phyloP scores from a whole-genome alignment of 441 rosid species.

The Rhodomyrtus psidioides region DNA sequence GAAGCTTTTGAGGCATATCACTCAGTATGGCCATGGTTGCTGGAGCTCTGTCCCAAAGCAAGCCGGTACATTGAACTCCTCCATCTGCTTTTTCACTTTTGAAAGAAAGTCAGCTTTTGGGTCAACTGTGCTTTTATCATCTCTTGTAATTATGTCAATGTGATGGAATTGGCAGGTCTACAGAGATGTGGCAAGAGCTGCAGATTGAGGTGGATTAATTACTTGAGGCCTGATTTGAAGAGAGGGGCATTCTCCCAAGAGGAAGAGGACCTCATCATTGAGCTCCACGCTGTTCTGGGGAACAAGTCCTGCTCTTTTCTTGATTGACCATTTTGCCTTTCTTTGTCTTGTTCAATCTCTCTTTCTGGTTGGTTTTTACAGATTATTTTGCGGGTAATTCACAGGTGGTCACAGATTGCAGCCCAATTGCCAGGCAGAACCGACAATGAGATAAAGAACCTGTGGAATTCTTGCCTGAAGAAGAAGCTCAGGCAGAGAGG shows the following conservation, averaged over 20 bases:
- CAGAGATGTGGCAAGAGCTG: constrained; percentile 17
- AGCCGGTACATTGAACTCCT: constrained; percentile 1
- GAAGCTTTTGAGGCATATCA: constrained; percentile 11
- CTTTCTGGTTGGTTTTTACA: background rate
- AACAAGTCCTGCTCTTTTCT: constrained; percentile 1
- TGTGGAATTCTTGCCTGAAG: constrained; percentile 18
- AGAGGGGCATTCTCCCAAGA: constrained; percentile 16
- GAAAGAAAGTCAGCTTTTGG: background rate
- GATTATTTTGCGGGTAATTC: background rate
- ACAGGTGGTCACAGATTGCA: constrained; percentile 19
- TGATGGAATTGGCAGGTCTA: constrained; percentile 5
- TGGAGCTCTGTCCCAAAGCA: constrained; percentile 18
- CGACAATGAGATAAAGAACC: constrained; percentile 15
- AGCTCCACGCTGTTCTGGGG: constrained; percentile 11
- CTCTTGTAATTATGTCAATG: background rate
- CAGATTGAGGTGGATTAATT: constrained; percentile 15
- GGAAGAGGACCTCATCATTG: constrained; percentile 11
- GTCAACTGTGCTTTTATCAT: background rate
- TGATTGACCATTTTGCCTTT: background rate
- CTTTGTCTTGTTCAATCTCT: background rate
- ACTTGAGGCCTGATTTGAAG: constrained; percentile 15
- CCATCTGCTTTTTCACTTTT: background rate
- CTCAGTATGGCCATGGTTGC: constrained; percentile 12
- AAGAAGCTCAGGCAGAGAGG: constrained; percentile 12
- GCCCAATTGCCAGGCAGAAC: constrained; percentile 13